Percentiles rank a stretch among this genome's conserved stretches.
These are phyloP conservation scores for Cercospora brassicicola DNA, from an alignment of 2,329 filamentous ascomycete species.

Conservation along the genomic window DNA sequence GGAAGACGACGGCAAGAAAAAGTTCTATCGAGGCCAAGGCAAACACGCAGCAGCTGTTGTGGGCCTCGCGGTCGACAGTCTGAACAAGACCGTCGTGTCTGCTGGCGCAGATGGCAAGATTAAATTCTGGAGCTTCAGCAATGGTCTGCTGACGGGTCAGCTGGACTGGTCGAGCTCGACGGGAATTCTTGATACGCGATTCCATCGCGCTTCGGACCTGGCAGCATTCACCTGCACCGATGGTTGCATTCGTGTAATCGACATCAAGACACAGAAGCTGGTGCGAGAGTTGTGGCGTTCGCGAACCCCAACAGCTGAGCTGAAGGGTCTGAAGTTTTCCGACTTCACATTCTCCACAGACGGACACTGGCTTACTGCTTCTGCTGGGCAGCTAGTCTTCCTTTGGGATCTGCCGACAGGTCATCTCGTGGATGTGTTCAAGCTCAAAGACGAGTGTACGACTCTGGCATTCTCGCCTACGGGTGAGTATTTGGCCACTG, in stretches of 20 bases:
- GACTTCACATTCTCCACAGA: constrained; percentile 75
- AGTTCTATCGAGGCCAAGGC: constrained; percentile 56
- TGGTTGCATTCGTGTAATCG: constrained; percentile 80
- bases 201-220: constrained; percentile 80
- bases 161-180: constrained; percentile 81
- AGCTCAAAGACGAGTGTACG: constrained; percentile 74
- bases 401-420: constrained; percentile 96
- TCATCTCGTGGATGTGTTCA: constrained; percentile 90
- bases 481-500: constrained; percentile 91
- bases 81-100: constrained; percentile 83
- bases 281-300: constrained; percentile 92
- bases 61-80: constrained; percentile 81
- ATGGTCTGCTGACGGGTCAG: constrained; percentile 74
- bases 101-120: constrained; percentile 87
- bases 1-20: constrained; percentile 45
- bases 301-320: constrained; percentile 27
- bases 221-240: constrained; percentile 89
- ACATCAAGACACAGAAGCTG: constrained; percentile 84
- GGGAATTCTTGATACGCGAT: constrained; percentile 72
- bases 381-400: constrained; percentile 75
- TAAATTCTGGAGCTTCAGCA: constrained; percentile 97
- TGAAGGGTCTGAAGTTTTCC: constrained; percentile 30
- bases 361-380: constrained; percentile 88
- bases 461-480: constrained; percentile 84
- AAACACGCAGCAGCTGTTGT: constrained; percentile 82